phyloP scores from a whole-genome alignment of 805 yeast species.

The Candida nitratophila region DNA sequence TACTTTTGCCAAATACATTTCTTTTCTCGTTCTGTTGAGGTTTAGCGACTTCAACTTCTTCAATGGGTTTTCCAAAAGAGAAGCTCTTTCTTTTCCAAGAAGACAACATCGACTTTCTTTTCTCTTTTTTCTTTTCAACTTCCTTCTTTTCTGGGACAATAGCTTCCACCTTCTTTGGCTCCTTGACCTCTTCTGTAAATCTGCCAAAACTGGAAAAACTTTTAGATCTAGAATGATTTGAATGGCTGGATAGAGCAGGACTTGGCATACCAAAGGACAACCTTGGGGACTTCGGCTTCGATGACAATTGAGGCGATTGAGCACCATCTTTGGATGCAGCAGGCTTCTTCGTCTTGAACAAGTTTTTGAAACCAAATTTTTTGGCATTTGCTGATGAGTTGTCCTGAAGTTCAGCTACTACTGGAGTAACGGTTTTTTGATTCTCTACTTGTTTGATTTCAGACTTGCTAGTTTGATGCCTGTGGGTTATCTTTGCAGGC shows the following conservation, averaged over 20 bases:
- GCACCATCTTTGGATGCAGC: background rate
- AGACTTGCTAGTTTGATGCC: too few relatives aligned
- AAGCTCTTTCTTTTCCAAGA: slow-evolving; percentile 26
- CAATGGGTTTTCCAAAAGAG: slow-evolving; percentile 9
- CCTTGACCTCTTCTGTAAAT: background rate
- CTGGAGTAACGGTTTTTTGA: background rate
- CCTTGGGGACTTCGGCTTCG: background rate
- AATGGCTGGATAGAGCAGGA: slow-evolving; percentile 10
- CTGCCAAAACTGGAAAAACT: slow-evolving; percentile 9
- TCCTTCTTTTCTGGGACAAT: slow-evolving; percentile 3
- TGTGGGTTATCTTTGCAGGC: too few relatives aligned
- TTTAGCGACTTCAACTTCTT: background rate
- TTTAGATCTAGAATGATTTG: slow-evolving; percentile 11
- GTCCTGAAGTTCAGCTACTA: background rate
- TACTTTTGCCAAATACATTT: slow-evolving; percentile 12
- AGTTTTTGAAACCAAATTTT: slow-evolving; percentile 21
- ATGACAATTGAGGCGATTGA: background rate
- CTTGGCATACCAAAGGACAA: slow-evolving; percentile 4
- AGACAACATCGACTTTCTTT: slow-evolving; percentile 20
- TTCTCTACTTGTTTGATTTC: too few relatives aligned
- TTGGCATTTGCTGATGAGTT: slow-evolving; percentile 6
- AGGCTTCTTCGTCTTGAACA: slow-evolving; percentile 16
- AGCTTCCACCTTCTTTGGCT: background rate
- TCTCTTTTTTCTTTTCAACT: slow-evolving; percentile 11
- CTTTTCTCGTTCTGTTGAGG: slow-evolving; percentile 3